Percentiles rank a stretch among this genome's conserved stretches.
Conservation (phyloP, 2,329 filamentous ascomycete genomes). For the Teratosphaeria destructans region DNA sequence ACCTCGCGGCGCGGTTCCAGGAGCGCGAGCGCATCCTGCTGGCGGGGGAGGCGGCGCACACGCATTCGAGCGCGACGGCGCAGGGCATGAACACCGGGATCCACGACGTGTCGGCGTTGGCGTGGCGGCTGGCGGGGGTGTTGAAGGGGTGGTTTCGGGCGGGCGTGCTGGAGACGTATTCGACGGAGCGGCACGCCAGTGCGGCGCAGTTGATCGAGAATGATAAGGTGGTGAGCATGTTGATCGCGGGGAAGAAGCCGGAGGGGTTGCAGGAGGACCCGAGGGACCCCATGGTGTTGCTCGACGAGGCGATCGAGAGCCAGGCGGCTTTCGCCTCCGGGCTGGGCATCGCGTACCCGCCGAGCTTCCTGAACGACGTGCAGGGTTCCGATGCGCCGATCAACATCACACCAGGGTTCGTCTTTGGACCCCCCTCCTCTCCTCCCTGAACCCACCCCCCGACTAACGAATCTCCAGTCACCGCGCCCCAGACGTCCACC, state of each 20-base stretch:
- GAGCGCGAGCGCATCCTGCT: slow-evolving; percentile 19
- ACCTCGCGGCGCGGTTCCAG: slow-evolving; percentile 20
- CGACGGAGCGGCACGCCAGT: slow-evolving; percentile 10
- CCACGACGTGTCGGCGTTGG: slow-evolving; percentile 27
- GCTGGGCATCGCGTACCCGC: slow-evolving; percentile 13
- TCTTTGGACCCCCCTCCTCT: not conserved
- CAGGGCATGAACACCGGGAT: slow-evolving; percentile 32
- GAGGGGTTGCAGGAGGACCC: slow-evolving; percentile 1
- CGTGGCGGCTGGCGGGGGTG: slow-evolving; percentile 20
- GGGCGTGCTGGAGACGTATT: slow-evolving; percentile 8
- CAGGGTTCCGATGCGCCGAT: slow-evolving; percentile 1
- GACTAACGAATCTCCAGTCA: slow-evolving; percentile 1
- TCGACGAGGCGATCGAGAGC: slow-evolving; percentile 20
- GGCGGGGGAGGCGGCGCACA: slow-evolving; percentile 27
- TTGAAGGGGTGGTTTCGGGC: slow-evolving; percentile 7
- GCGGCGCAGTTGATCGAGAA: slow-evolving; percentile 25
- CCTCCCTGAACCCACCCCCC: not conserved
- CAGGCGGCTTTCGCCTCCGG: slow-evolving; percentile 24
- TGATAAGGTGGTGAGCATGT: slow-evolving; percentile 25
- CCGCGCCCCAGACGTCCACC: slow-evolving; percentile 15
- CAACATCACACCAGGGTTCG: slow-evolving; percentile 7
- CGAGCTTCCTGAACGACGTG: slow-evolving; percentile 7
- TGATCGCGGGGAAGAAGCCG: slow-evolving; percentile 27
- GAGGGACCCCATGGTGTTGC: slow-evolving; percentile 17
- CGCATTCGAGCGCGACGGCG: slow-evolving; percentile 26